These are phyloP conservation scores for Penicillium sp. DNA, from an alignment of 2,329 filamentous ascomycete species.

Conservation along the genomic window DNA sequence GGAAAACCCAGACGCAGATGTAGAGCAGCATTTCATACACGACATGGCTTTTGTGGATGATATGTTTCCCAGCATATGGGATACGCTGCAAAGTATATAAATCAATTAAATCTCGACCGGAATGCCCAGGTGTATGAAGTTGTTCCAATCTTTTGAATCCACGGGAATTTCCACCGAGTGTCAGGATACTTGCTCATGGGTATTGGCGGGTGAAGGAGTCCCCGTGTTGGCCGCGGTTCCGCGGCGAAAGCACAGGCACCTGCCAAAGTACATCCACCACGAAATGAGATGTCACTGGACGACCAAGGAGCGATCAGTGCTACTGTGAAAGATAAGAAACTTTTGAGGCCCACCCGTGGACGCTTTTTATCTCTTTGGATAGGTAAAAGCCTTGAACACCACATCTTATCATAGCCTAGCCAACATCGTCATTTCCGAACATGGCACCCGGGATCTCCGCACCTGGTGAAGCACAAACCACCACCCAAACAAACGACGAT, in stretches of 20 bases:
- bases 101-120: neutral
- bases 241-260: neutral
- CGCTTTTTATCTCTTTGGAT: too few relatives aligned
- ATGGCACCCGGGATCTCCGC: neutral
- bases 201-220: too few relatives aligned
- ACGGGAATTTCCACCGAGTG: neutral
- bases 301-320: neutral
- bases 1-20: neutral
- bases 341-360: too few relatives aligned
- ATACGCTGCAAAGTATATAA: conserved; percentile 10
- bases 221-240: conserved; percentile 1
- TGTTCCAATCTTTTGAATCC: too few relatives aligned
- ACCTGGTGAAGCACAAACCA: neutral
- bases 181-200: too few relatives aligned
- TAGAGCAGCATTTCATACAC: conserved; percentile 7
- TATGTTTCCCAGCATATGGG: conserved; percentile 14
- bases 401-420: too few relatives aligned
- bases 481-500: neutral
- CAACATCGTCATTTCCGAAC: neutral
- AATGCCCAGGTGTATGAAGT: neutral
- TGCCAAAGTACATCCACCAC: neutral
- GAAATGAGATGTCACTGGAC: neutral
- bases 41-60: conserved; percentile 13
- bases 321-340: neutral
- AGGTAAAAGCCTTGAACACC: too few relatives aligned